Evolutionary conservation across 441 rosid species (phyloP), one percentile per base, ranked within the genome.

Genomic region (Brassica hybrid): DNA sequence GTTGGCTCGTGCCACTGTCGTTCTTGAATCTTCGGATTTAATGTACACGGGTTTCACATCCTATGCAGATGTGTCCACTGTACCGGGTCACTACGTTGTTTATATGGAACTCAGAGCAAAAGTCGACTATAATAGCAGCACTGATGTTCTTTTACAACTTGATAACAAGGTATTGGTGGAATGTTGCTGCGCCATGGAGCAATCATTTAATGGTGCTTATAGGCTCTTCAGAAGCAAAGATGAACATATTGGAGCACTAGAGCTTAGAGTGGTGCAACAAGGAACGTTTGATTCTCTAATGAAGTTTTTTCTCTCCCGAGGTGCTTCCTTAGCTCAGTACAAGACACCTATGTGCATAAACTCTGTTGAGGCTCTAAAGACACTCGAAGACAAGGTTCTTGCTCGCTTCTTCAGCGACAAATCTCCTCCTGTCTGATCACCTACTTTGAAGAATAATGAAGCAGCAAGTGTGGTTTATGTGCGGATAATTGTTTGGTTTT

Each of bases 361-460:
- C 13, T 57, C 61, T 57, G 27, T 27, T 4, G 60, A 56, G 5
- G 23, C 60, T 18, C 8, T 56, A 56, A 57, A 18, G 27, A 27
- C 19, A 18, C 60, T 57, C 9, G 61, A 57, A 18, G 61, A 57
- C 61, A 57, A 57, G 13, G 61, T 57, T 57, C 27, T 57, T 57
- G 25, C 61, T 8, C 61, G 61, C 6, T 57, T 57, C 61, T 18
- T 57, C 27, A 57, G 61, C 27, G n/a, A 57, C 61, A 57, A 10
- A 10, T 8, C 27, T n/a, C 61, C 61, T 57, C 32, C 32, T 27
- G 1, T 27, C 32, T 27, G 32, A 27, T 27, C 32, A 21, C 32
- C 5, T 4, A 27, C 6, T 27, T 4, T 27, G 32, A 27, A 27
- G 32, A 27, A 27, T 27, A 27, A 27, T 27, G 6, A 5, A 5